Percentiles rank a stretch among this genome's conserved stretches.
Evolutionary conservation across 768 basidiomycete species (phyloP).

Genomic region (Paxillus ammoniavirescens): DNA sequence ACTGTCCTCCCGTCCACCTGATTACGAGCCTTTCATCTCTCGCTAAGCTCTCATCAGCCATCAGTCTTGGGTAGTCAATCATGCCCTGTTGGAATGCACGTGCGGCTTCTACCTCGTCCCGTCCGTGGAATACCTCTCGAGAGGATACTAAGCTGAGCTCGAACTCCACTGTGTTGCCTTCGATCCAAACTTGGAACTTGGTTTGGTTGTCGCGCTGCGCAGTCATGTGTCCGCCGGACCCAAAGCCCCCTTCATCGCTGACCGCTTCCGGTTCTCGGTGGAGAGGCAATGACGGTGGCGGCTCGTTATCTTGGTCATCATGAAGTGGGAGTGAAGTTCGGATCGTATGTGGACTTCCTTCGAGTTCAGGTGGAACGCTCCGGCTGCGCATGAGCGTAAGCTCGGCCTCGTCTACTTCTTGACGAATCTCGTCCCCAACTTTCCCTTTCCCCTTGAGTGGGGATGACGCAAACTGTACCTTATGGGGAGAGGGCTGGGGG

Average conservation of each 20-base stretch:
- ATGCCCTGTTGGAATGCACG: conserved; percentile 57
- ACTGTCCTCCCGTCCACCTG: conserved; percentile 70
- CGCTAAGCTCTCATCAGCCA: conserved; percentile 63
- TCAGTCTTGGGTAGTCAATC: conserved; percentile 62
- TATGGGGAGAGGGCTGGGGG: conserved; percentile 74
- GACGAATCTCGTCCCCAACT: conserved; percentile 5
- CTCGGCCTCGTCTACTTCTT: conserved; percentile 19
- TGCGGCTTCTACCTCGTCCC: conserved; percentile 54
- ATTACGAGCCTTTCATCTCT: conserved; percentile 68
- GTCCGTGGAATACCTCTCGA: conserved; percentile 27
- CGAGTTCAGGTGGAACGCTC: conserved; percentile 55
- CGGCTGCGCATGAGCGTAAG: conserved; percentile 44
- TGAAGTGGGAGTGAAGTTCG: conserved; percentile 18
- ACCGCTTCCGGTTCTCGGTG: conserved; percentile 4
- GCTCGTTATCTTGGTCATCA: conserved; percentile 25
- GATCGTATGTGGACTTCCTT: conserved; percentile 39
- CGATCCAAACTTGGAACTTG: conserved; percentile 62
- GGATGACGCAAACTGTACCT: conserved; percentile 41
- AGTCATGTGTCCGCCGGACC: conserved; percentile 54
- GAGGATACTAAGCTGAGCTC: conserved; percentile 65
- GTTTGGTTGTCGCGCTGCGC: conserved; percentile 60
- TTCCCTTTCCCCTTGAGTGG: conserved; percentile 13
- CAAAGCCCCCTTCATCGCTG: conserved; percentile 31
- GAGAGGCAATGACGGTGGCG: not conserved
- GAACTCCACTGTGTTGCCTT: conserved; percentile 60